A percentile compares a stretch with the other conserved stretches of the same genome.
phyloP scores from a whole-genome alignment of 2,329 filamentous ascomycete genomes.

The Ceratocystis ficicola region DNA sequence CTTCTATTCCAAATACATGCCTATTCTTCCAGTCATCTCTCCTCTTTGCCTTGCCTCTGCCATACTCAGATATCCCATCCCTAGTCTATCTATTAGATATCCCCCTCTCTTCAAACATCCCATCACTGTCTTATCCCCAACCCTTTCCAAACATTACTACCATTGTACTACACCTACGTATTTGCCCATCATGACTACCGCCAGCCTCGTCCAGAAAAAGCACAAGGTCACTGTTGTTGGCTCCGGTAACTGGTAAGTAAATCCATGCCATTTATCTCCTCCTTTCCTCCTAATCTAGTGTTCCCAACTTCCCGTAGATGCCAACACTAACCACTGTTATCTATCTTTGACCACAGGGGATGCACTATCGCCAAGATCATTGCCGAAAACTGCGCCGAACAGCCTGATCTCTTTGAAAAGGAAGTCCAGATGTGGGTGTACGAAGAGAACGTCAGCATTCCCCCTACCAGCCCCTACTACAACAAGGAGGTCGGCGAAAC shows the following conservation, averaged over 20 bases:
- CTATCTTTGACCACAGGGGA: slow-evolving; percentile 46
- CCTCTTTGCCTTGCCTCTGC: background rate
- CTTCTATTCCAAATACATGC: background rate
- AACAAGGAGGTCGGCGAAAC: slow-evolving; percentile 48
- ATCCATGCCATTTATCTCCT: background rate
- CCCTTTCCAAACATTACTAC: background rate
- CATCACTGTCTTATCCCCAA: background rate
- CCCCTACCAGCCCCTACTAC: slow-evolving; percentile 62
- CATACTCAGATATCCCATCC: background rate
- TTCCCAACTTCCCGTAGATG: background rate
- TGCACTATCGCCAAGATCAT: slow-evolving; percentile 96
- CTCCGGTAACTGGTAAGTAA: slow-evolving; percentile 79
- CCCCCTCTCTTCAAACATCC: background rate
- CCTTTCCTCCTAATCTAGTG: background rate
- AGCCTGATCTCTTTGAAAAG: slow-evolving; percentile 72
- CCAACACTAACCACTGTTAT: background rate
- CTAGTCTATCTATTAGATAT: background rate
- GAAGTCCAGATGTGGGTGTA: slow-evolving; percentile 98
- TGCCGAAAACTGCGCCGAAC: slow-evolving; percentile 72
- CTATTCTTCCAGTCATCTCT: background rate
- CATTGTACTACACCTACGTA: background rate
- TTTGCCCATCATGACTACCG: slow-evolving; percentile 26
- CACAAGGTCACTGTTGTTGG: slow-evolving; percentile 92
- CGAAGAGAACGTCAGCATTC: slow-evolving; percentile 73
- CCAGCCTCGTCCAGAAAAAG: slow-evolving; percentile 50